Evolutionary conservation across 441 rosid genomes (phyloP).

Genomic region (Erodium moschatum): DNA sequence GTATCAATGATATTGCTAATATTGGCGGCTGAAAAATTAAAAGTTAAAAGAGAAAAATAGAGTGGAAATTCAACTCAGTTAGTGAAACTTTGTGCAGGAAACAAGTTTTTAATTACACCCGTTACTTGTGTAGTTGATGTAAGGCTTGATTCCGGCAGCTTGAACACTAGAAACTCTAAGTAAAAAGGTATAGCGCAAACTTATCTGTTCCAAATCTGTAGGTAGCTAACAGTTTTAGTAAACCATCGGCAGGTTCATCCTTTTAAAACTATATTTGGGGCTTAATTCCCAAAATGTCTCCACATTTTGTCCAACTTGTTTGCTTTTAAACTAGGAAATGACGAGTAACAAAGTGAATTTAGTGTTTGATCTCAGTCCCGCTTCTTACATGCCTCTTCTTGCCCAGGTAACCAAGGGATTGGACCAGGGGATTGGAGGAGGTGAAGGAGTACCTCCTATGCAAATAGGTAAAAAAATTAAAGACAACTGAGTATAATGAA

Average conservation of each 20-base stretch:
- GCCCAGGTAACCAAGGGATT: constrained; percentile 59
- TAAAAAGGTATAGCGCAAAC: not conserved
- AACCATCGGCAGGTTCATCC: not conserved
- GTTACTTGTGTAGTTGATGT: not conserved
- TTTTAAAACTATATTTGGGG: not conserved
- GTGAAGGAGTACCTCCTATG: constrained; percentile 79
- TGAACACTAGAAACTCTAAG: not conserved
- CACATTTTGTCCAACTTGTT: not conserved
- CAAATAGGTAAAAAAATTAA: constrained; percentile 45
- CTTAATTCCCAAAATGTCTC: not conserved
- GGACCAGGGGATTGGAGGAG: constrained; percentile 77
- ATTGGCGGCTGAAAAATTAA: not conserved
- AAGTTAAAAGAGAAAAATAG: not conserved
- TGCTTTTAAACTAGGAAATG: not conserved
- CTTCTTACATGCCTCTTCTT: not conserved
- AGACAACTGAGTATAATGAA: not conserved
- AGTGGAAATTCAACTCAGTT: not conserved
- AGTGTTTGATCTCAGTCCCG: not conserved
- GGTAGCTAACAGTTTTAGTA: not conserved
- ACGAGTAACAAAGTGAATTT: too few species aligned
- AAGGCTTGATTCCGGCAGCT: not conserved
- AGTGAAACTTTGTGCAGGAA: too few species aligned
- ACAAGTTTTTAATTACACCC: too few species aligned
- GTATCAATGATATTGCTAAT: not conserved
- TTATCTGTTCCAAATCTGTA: not conserved